phyloP scores from a whole-genome alignment of 2,329 filamentous ascomycete genomes.

The Colletotrichum caudatum region DNA sequence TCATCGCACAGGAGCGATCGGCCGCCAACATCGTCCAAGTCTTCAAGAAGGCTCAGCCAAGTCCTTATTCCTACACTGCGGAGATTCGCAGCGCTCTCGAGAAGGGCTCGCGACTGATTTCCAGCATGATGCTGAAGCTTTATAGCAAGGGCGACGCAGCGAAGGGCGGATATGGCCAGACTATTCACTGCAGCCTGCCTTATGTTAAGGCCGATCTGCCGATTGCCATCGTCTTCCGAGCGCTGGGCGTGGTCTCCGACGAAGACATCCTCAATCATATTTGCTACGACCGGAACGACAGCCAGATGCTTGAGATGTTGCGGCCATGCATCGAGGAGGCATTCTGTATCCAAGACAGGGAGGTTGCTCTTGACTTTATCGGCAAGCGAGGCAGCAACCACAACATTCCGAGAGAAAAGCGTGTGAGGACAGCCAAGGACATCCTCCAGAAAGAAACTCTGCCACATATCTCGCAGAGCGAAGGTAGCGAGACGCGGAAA shows the following conservation, averaged over 20 bases:
- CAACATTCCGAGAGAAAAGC: slow-evolving; percentile 76
- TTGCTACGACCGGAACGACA: slow-evolving; percentile 94
- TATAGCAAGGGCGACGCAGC: slow-evolving; percentile 85
- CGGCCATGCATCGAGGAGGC: slow-evolving; percentile 98
- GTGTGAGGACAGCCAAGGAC: slow-evolving; percentile 91
- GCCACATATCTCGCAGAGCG: slow-evolving; percentile 94
- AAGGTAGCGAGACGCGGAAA: slow-evolving; percentile 95
- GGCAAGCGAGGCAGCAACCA: slow-evolving; percentile 86
- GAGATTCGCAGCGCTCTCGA: slow-evolving; percentile 97
- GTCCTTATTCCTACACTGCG: slow-evolving; percentile 90
- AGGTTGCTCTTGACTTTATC: slow-evolving; percentile 94
- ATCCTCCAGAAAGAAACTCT: slow-evolving; percentile 97
- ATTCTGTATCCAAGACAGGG: slow-evolving; percentile 94
- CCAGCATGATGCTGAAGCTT: slow-evolving; percentile 90
- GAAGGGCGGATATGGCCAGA: slow-evolving; percentile 86
- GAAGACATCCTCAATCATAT: slow-evolving; percentile 99
- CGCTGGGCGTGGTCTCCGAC: slow-evolving; percentile 94
- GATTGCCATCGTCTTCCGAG: slow-evolving; percentile 94
- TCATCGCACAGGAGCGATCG: slow-evolving; percentile 97
- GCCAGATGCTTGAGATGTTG: slow-evolving; percentile 96
- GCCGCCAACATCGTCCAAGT: slow-evolving; percentile 99
- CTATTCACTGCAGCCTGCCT: slow-evolving; percentile 89
- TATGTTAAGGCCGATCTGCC: slow-evolving; percentile 96
- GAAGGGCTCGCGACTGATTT: slow-evolving; percentile 94
- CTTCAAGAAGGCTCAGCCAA: slow-evolving; percentile 96